Conservation (phyloP, 805 yeast species). For the Sugiyamaella valdiviana region DNA sequence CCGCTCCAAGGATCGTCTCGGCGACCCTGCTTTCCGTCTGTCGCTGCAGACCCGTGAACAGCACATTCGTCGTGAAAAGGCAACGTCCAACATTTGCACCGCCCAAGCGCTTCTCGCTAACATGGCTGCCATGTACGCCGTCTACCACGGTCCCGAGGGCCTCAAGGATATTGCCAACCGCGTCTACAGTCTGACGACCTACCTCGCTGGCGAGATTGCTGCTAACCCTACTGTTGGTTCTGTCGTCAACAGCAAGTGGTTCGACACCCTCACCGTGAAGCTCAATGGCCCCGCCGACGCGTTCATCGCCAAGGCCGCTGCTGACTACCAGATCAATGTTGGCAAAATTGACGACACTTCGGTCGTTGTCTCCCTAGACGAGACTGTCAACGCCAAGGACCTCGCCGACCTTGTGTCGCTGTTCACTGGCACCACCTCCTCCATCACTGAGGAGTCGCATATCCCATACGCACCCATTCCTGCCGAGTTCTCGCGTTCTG, state of each 20-base stretch:
- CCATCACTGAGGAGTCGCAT: conserved; percentile 20
- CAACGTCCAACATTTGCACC: conserved; percentile 96
- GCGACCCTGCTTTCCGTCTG: conserved; percentile 80
- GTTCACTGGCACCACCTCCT: conserved; percentile 40
- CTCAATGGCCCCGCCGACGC: conserved; percentile 47
- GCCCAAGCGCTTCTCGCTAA: conserved; percentile 96
- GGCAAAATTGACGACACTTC: conserved; percentile 57
- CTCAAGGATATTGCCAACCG: conserved; percentile 69
- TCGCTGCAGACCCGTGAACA: conserved; percentile 98
- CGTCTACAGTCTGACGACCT: conserved; percentile 64
- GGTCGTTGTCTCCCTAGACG: conserved; percentile 84
- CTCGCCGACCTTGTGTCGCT: conserved; percentile 49
- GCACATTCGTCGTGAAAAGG: conserved; percentile 95
- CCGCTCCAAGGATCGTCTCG: conserved; percentile 83
- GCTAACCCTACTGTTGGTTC: conserved; percentile 35
- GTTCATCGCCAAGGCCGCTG: conserved; percentile 52
- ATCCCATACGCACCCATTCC: conserved; percentile 40
- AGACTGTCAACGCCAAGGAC: conserved; percentile 65
- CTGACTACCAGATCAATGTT: conserved; percentile 62
- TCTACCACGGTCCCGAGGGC: conserved; percentile 92
- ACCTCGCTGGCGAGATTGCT: conserved; percentile 59
- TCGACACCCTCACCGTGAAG: conserved; percentile 77
- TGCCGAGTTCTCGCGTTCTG: conserved; percentile 26
- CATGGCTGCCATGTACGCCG: conserved; percentile 91
- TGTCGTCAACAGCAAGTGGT: conserved; percentile 58